Conservation (phyloP, 768 basidiomycete species). For the Trametes cinnabarina region DNA sequence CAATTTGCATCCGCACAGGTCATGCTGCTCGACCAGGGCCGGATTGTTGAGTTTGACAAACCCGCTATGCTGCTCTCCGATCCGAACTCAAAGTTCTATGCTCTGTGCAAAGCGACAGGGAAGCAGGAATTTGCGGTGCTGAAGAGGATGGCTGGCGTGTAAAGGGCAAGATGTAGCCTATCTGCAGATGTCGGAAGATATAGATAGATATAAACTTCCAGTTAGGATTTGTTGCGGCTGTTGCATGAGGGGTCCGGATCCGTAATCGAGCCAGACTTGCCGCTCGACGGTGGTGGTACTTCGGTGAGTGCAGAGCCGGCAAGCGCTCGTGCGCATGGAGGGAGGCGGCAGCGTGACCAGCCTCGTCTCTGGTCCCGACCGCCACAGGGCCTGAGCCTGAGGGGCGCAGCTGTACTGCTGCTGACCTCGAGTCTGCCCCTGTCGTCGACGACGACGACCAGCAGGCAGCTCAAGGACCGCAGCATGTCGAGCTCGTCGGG, state of each 20-base stretch:
- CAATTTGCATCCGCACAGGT: conserved; percentile 43
- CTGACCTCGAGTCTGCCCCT: neutral
- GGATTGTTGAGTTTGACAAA: conserved; percentile 73
- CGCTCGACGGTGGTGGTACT: no score
- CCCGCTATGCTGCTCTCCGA: conserved; percentile 57
- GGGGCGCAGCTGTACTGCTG: neutral
- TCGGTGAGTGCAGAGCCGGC: no score
- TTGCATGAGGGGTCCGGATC: no score
- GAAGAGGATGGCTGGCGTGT: conserved; percentile 59
- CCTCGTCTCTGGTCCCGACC: neutral
- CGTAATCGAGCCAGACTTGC: no score
- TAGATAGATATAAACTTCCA: neutral
- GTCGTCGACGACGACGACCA: neutral
- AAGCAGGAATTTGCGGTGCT: conserved; percentile 66
- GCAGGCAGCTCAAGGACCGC: neutral
- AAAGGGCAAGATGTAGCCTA: neutral
- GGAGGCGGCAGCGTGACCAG: neutral
- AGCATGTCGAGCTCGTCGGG: neutral
- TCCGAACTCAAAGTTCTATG: conserved; percentile 58
- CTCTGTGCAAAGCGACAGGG: conserved; percentile 72
- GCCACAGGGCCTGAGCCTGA: neutral
- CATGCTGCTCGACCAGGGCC: conserved; percentile 75
- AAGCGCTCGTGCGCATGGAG: no score
- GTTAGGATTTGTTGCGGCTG: no score
- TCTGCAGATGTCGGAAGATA: no score